These are phyloP conservation scores for Stephania japonica DNA, from an alignment of 164 flowering plant species.

Conservation along the genomic window DNA sequence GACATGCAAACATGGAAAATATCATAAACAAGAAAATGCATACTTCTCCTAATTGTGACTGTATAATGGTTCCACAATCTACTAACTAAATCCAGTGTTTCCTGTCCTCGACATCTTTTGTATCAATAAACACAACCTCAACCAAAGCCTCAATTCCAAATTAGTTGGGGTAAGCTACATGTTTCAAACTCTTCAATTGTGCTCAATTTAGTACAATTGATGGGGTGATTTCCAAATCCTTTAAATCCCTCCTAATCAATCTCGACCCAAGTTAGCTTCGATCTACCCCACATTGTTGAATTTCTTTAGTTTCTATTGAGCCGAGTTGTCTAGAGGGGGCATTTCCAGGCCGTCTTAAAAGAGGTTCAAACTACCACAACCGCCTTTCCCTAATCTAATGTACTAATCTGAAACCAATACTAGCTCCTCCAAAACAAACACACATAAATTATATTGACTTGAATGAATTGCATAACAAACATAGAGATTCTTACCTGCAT, in stretches of 20 bases:
- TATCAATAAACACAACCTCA: not conserved
- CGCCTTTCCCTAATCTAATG: not conserved
- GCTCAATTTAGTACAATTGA: too few species aligned
- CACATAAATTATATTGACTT: not conserved
- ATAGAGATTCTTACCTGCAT: conserved; percentile 60
- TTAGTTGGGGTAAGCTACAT: too few species aligned
- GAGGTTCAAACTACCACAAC: too few species aligned
- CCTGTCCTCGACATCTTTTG: not conserved
- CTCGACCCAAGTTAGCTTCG: too few species aligned
- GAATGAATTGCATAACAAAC: not conserved
- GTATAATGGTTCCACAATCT: not conserved
- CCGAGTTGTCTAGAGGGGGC: too few species aligned
- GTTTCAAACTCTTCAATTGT: too few species aligned
- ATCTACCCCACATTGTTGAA: too few species aligned
- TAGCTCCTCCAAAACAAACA: not conserved
- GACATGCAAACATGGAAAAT: not conserved
- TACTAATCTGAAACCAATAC: not conserved
- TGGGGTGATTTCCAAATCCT: too few species aligned
- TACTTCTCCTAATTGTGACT: not conserved
- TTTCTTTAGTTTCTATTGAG: too few species aligned
- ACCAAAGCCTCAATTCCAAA: not conserved
- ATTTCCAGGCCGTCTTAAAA: too few species aligned
- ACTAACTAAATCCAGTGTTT: not conserved
- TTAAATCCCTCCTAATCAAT: too few species aligned
- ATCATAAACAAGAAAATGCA: too few species aligned